A percentile compares a stretch with the other conserved stretches of the same genome.
These are phyloP conservation scores for Verticillium albo-atrum DNA, from an alignment of 2,329 filamentous ascomycete species.

Conservation along the genomic window DNA sequence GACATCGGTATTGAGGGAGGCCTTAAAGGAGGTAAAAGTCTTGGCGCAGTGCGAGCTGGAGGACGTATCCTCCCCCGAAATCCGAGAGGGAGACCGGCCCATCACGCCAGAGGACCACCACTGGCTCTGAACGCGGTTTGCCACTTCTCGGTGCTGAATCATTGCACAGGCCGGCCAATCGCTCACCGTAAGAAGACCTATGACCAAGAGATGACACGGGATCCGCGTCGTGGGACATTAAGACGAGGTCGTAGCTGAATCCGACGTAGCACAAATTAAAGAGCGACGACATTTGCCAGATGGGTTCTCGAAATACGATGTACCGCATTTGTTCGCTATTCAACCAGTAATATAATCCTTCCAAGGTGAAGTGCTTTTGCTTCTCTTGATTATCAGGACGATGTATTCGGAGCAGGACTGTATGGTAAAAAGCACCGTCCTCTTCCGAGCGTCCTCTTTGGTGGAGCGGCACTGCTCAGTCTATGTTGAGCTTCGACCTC, in stretches of 20 bases:
- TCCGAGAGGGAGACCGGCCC: background rate
- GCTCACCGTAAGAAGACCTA: background rate
- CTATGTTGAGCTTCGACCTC: background rate
- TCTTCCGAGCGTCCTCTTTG: background rate
- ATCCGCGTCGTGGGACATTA: background rate
- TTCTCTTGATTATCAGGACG: background rate
- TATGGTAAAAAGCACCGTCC: background rate
- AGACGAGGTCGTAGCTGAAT: background rate
- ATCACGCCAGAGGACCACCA: background rate
- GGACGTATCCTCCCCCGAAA: background rate
- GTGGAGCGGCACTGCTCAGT: background rate
- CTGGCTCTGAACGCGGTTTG: background rate
- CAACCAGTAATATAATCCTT: background rate
- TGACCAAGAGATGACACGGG: background rate
- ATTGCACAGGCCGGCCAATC: background rate
- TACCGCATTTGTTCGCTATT: background rate
- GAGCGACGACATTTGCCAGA: background rate
- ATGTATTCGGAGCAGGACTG: background rate
- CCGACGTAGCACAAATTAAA: background rate
- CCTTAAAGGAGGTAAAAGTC: background rate
- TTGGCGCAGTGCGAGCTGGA: background rate
- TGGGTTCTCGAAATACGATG: background rate
- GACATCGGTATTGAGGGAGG: background rate
- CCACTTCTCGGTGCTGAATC: background rate
- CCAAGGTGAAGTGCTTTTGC: background rate